Base-by-base conservation (phyloP, 768 basidiomycete species). In the Kwoniella sp. region DNA sequence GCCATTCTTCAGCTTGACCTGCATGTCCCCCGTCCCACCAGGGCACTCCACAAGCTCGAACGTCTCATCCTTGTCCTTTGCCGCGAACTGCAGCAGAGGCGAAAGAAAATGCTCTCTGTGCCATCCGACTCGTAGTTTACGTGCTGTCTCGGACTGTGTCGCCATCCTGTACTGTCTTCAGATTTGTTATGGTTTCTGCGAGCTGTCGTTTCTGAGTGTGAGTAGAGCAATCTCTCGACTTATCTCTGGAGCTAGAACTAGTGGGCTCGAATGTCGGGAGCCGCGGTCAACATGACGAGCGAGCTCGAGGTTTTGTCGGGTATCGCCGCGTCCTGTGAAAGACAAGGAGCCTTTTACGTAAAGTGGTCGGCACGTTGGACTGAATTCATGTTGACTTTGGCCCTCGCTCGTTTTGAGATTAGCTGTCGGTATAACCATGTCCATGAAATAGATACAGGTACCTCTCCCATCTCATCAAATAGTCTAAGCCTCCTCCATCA, bases 21-120 rank as follows among this genome's bases (percentile, higher is more conserved):
- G 79, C 81, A 83, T 83, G 66, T 83, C 80, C 2, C 82, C 82
- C 1, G 81, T 82, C 25, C 81, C 82, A 37, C 81, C 79, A 9
- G 93, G 93, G 79, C 93, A 96, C 82, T 92, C 91, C 17, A 94
- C 86, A 7, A 97, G 84, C 4, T 85, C 86, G 78, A 97, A 92
- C 0, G 90, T 89, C 78, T 86, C 82, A 4, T 86, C 86, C 15
- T 60, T 61, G 23, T 84, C 82, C 72, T 95, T 91, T 25, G 86
- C 86, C 1, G 88, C 87, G 73, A 89, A 91, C 76, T 95, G 93
- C 1, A 98, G 86, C 17, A 99, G 84, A 0, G 95, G 95, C 0
- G 91, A 90, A 17, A 90, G 91, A 82, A 97, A 97, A 79, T 96
- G 93, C 52, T 80, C 79, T 3, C 79, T 63, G 61, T 80, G 79